Evolutionary conservation across 805 yeast species (phyloP), one percentile per base, ranked within the genome.

Genomic region (Cyberlindnera veronae): DNA sequence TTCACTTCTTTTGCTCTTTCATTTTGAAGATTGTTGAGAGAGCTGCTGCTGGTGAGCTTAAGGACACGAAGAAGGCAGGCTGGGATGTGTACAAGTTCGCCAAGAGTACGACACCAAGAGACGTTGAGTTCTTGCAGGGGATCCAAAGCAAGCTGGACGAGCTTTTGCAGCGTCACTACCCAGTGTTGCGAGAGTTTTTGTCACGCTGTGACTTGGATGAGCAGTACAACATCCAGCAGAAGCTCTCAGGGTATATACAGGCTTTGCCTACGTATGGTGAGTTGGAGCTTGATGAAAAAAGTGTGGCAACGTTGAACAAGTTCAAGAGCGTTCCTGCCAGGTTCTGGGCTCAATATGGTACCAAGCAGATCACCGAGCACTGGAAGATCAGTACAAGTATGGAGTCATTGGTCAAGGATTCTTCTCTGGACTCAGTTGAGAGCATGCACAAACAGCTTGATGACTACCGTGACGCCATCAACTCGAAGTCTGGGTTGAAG

Each of bases 351-450:
- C 12, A 31, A 6, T 46, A 41, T 29, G 61, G 61, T 14, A 50
- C 57, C 3, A 18, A 40, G 7, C 50, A 41, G 33, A 47, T 57
- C 28, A 63, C 65, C 2, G 51, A 53, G 19, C 55, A 59, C 18
- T 70, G 73, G 75, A 67, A 63, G 35, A 58, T 60, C 5, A n/a
- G n/a, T n/a, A n/a, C n/a, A n/a, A n/a, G n/a, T n/a, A n/a, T n/a
- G n/a, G n/a, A n/a, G n/a, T n/a, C n/a, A n/a, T n/a, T n/a, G n/a
- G n/a, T n/a, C n/a, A n/a, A n/a, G n/a, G n/a, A n/a, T n/a, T n/a
- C n/a, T n/a, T n/a, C n/a, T n/a, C n/a, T n/a, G n/a, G n/a, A n/a
- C n/a, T n/a, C n/a, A n/a, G n/a, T n/a, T 7, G 28, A 32, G 12
- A 43, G 45, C 24, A 26, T 41, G 20, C 38, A 15, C 11, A 14